phyloP scores from a whole-genome alignment of 371 early-diverging fungal genomes.

The Mortierella sp. region DNA sequence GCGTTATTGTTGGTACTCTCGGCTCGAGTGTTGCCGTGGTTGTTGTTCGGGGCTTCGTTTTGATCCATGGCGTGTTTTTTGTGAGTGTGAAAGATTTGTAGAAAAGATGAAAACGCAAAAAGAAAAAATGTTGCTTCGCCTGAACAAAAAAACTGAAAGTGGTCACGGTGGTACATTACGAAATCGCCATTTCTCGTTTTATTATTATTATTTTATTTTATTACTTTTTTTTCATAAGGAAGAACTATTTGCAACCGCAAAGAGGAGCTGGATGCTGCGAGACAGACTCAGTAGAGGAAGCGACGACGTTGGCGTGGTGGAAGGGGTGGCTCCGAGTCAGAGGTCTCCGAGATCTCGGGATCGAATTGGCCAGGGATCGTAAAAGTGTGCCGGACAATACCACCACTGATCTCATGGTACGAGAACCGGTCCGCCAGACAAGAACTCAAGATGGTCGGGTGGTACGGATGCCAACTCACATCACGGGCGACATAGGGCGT shows the following conservation, averaged over 20 bases:
- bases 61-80: background rate
- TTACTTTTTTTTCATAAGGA: no score
- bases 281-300: background rate
- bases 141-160: background rate
- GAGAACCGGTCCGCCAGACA: conserved; percentile 10
- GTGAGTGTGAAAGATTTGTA: background rate
- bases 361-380: conserved; percentile 8
- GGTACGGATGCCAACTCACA: conserved; percentile 73
- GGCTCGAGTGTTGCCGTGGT: background rate
- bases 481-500: conserved; percentile 61
- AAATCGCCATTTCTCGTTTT: no score
- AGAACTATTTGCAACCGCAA: no score
- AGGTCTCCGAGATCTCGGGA: conserved; percentile 16
- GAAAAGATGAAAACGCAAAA: background rate
- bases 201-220: no score
- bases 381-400: conserved; percentile 44
- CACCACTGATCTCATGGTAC: conserved; percentile 10
- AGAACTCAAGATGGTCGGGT: conserved; percentile 61
- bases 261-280: no score
- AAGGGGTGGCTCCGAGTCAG: conserved; percentile 11
- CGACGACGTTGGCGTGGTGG: conserved; percentile 26
- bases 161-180: background rate
- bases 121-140: background rate
- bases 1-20: background rate
- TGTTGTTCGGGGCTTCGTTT: background rate